Conservation (phyloP, 1,284 basidiomycete genomes). For the Kalmanozyma brasiliensis region DNA sequence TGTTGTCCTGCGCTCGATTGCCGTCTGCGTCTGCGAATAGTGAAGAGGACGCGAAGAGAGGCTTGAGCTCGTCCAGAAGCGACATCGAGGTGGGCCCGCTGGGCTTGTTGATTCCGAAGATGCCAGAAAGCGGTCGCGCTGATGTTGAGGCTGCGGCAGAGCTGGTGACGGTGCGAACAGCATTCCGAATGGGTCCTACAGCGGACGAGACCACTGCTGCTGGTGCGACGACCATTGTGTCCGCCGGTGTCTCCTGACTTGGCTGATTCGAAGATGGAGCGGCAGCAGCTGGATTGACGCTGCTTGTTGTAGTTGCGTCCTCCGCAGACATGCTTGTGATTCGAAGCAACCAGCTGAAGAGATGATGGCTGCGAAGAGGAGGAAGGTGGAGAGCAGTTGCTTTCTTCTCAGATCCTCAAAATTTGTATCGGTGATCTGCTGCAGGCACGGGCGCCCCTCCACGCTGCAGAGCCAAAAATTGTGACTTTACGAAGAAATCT, state of each 20-base stretch:
- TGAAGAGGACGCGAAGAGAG: constrained; percentile 79
- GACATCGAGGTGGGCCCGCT: constrained; percentile 91
- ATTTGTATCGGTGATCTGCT: constrained; percentile 16
- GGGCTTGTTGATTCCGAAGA: constrained; percentile 86
- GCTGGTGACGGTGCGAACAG: constrained; percentile 9
- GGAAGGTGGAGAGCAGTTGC: constrained; percentile 12
- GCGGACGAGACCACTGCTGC: constrained; percentile 17
- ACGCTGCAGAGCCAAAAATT: constrained; percentile 19
- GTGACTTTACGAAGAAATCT: constrained; percentile 33
- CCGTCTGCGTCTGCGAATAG: constrained; percentile 73
- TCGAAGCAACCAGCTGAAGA: not conserved
- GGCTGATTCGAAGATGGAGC: not conserved
- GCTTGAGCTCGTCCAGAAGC: constrained; percentile 85
- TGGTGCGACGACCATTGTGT: constrained; percentile 19
- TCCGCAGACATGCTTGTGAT: constrained; percentile 18
- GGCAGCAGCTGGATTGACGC: constrained; percentile 5
- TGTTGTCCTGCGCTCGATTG: constrained; percentile 71
- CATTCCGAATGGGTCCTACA: constrained; percentile 27
- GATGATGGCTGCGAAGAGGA: too few species aligned
- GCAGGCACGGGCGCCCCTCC: constrained; percentile 26
- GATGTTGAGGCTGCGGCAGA: constrained; percentile 27
- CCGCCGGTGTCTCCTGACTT: constrained; percentile 1
- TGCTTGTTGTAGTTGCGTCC: constrained; percentile 1
- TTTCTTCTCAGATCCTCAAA: constrained; percentile 8
- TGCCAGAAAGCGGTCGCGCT: constrained; percentile 76